Base-by-base conservation (phyloP, 2,329 filamentous ascomycete genomes). In the Sporothrix brunneoviolacea region DNA sequence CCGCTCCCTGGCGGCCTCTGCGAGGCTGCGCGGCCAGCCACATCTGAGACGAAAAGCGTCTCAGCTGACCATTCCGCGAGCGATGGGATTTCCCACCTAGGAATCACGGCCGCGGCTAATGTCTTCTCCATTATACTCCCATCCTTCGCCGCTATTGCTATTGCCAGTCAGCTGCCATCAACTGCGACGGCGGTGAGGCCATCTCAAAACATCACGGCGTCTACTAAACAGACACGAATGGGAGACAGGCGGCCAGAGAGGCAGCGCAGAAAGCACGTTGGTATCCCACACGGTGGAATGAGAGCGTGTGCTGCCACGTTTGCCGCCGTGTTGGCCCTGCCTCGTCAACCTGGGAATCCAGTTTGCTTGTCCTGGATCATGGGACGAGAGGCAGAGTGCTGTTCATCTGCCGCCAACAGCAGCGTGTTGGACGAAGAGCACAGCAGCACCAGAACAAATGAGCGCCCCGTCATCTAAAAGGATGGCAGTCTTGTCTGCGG, bases 151-250 rank as follows among this genome's bases (percentile, higher is more conserved):
- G 18, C 30, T 6, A 18, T n/a, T 22, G 19, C 42, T 35, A 32
- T 35, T 9, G 18, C 10, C 19, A 5, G 42, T 36, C 42, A 44
- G 42, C 42, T 44, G 42, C 42, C 42, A 35, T 15, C 42, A 36
- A 18, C 8, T 44, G 42, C 19, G 30, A 44, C 42, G 30, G 30
- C 35, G 30, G 42, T 44, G 42, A 44, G 19, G 42, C 42, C 16
- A 12, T 36, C 30, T 22, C 32, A 4, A 44, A 44, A 36, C n/a
- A n/a, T n/a, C n/a, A n/a, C n/a, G n/a, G n/a, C n/a, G n/a, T n/a
- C n/a, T n/a, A n/a, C n/a, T n/a, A n/a, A n/a, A n/a, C n/a, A n/a
- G n/a, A n/a, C n/a, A n/a, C n/a, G n/a, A n/a, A n/a, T n/a, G n/a
- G n/a, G n/a, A n/a, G n/a, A n/a, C n/a, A n/a, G n/a, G n/a, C n/a